phyloP scores from a whole-genome alignment of 768 basidiomycete species.

The Suillus luteus region DNA sequence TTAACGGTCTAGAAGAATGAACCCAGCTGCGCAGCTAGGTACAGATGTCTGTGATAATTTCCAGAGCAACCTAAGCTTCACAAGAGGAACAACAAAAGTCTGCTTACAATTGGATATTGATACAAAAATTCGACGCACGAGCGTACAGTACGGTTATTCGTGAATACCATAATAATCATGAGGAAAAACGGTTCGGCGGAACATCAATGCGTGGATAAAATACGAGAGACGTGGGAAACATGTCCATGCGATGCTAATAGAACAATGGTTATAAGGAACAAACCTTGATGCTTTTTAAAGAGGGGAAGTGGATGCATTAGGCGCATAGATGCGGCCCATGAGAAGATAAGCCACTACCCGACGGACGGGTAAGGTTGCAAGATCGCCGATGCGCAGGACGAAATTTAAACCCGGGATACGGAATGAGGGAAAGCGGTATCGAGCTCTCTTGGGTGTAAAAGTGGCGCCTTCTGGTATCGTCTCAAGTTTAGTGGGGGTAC shows the following conservation, averaged over 20 bases:
- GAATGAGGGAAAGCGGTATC: conserved; percentile 18
- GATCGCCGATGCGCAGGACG: conserved; percentile 31
- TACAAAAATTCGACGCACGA: neutral
- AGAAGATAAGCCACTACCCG: conserved; percentile 26
- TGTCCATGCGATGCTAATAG: neutral
- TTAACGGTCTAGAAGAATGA: neutral
- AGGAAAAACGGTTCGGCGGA: neutral
- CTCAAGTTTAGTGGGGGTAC: conserved; percentile 34
- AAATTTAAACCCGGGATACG: conserved; percentile 31
- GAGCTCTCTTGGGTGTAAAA: conserved; percentile 28
- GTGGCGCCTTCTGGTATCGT: conserved; percentile 40
- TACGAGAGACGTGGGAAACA: neutral
- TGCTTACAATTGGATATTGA: conserved; percentile 4
- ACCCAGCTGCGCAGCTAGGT: neutral
- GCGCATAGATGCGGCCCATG: conserved; percentile 25
- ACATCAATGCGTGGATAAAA: neutral
- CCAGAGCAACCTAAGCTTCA: neutral
- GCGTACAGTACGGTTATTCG: neutral
- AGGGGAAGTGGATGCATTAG: conserved; percentile 18
- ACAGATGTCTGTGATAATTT: neutral
- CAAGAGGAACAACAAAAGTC: neutral
- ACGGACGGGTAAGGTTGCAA: conserved; percentile 33
- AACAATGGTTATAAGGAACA: conserved; percentile 11
- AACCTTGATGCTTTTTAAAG: conserved; percentile 8
- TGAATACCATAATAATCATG: conserved; percentile 13